Evolutionary conservation across 306 rosid genomes (phyloP), one percentile per base, ranked within the genome.

Genomic region (Gillenia trifoliata): DNA sequence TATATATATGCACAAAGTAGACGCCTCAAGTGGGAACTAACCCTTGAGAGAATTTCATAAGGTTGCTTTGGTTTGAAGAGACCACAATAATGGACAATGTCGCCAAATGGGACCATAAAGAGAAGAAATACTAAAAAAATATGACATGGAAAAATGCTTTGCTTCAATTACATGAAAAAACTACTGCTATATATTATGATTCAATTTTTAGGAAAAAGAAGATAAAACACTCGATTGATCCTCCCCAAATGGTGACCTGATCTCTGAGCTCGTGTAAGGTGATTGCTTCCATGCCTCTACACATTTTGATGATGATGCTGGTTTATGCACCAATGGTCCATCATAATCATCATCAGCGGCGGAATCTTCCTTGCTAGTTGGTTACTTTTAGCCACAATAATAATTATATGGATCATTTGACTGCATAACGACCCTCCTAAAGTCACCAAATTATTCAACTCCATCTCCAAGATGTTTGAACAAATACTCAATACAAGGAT

Each of bases 241-340:
- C 64, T 55, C 73, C 73, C 41, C 31, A 59, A 65, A 66, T 54
- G 64, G 77, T 64, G 41, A 73, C 61, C 25, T 17, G 2, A 28
- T 60, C 56, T 78, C 64, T 56, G 71, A 65, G 50, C 12, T 57
- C 31, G 66, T 72, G 43, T 72, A 64, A 30, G 54, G 74, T 40
- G 49, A 72, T 61, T 66, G 68, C 20, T 56, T 65, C 67, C 82
- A 41, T 11, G 65, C 54, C 43, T 40, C 36, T 63, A 40, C 62
- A 71, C 67, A 65, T 13, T 56, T 60, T 29, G 52, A 45, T 64
- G 73, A 71, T 78, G 73, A 71, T 78, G 77, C 45, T 70, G 56
- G 50, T 59, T 64, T 41, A n/a, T 45, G 34, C 36, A 54, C 5
- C 25, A 52, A 70, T 16, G 72, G 38, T 64, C 63, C 68, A 26